Evolutionary conservation across 1,284 basidiomycete species (phyloP).

Genomic region (Chondrostereum purpureum): DNA sequence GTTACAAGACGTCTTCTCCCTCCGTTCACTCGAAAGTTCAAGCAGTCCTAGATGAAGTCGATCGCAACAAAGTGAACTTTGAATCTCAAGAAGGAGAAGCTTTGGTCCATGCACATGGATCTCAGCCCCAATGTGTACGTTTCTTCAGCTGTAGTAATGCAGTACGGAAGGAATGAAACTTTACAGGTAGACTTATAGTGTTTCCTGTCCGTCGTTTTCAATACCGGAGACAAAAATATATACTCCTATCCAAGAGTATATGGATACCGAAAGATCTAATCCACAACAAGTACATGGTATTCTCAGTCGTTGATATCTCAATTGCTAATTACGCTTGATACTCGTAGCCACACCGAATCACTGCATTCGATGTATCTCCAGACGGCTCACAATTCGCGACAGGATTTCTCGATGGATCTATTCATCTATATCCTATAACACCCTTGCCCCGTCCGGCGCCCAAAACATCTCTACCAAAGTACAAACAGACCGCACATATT

Average conservation of each 20-base stretch:
- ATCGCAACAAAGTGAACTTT: slow-evolving; percentile 41
- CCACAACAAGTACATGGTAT: slow-evolving; percentile 3
- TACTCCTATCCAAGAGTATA: slow-evolving; percentile 12
- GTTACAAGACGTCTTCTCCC: slow-evolving; percentile 47
- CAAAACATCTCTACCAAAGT: slow-evolving; percentile 9
- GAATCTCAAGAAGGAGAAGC: slow-evolving; percentile 32
- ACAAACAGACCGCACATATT: slow-evolving; percentile 31
- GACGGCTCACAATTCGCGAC: slow-evolving; percentile 53
- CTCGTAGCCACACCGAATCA: slow-evolving; percentile 47
- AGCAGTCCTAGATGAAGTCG: slow-evolving; percentile 43
- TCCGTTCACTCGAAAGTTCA: slow-evolving; percentile 58
- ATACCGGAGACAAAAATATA: slow-evolving; percentile 9
- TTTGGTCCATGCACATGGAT: slow-evolving; percentile 22
- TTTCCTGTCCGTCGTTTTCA: slow-evolving; percentile 4
- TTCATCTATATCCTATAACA: slow-evolving; percentile 38
- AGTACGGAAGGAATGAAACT: background rate
- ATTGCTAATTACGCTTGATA: too few relatives aligned
- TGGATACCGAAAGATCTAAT: slow-evolving; percentile 11
- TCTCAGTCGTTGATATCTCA: background rate
- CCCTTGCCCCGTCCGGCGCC: slow-evolving; percentile 6
- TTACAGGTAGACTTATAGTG: slow-evolving; percentile 10
- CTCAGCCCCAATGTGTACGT: slow-evolving; percentile 30
- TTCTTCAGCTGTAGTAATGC: slow-evolving; percentile 3
- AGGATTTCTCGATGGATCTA: slow-evolving; percentile 52
- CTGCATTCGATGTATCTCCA: slow-evolving; percentile 55